Evolutionary conservation across 441 rosid genomes (phyloP).

Genomic region (Populus hybrid): DNA sequence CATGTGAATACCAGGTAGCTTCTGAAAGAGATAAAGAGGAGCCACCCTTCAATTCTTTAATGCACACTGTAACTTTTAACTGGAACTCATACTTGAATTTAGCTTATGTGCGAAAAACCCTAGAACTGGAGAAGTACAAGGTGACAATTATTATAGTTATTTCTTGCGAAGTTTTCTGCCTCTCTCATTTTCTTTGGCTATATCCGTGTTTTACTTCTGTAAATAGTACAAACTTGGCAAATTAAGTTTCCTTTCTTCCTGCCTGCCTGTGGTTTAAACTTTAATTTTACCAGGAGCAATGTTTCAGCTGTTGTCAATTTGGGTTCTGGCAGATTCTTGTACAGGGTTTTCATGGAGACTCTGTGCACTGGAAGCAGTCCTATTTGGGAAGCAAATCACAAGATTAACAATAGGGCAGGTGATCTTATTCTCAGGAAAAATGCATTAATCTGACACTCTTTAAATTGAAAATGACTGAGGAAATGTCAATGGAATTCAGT

Average conservation of each 20-base stretch:
- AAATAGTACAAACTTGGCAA: not conserved
- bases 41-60: constrained; percentile 50
- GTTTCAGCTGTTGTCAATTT: not conserved
- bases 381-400: not conserved
- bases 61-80: constrained; percentile 52
- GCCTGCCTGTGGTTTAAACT: not conserved
- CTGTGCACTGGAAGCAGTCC: not conserved
- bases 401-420: not conserved
- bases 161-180: constrained; percentile 17
- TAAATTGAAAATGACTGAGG: not conserved
- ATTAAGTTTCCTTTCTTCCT: constrained; percentile 1
- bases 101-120: constrained; percentile 28
- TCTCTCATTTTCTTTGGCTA: constrained; percentile 1
- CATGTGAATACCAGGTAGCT: constrained; percentile 52
- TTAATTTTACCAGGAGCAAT: not conserved
- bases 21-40: constrained; percentile 27
- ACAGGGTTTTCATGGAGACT: not conserved
- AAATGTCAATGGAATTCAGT: not conserved
- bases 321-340: not conserved
- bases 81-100: constrained; percentile 38
- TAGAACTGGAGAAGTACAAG: constrained; percentile 33
- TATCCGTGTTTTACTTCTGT: constrained; percentile 12
- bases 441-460: not conserved
- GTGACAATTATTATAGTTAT: constrained; percentile 31
- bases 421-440: not conserved